A percentile compares a stretch with the other conserved stretches of the same genome.
phyloP scores from a whole-genome alignment of 495 filamentous ascomycete genomes.

The Chaetomium cochliodes region DNA sequence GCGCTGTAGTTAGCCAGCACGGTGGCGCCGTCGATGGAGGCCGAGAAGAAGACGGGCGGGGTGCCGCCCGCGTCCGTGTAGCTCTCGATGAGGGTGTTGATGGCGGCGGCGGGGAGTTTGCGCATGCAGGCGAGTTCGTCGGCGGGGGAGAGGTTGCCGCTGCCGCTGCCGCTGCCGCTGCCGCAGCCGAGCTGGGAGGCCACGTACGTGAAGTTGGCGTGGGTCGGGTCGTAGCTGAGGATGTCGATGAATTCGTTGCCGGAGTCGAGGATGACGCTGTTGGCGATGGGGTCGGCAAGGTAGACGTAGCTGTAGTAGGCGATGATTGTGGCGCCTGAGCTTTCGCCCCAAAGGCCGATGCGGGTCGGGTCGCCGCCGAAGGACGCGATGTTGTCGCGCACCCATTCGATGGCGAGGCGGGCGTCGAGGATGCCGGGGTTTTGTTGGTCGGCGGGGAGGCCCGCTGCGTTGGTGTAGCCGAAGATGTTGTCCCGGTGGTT shows the following conservation, averaged over 20 bases:
- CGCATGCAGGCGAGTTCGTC: constrained; percentile 9
- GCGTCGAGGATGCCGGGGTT: constrained; percentile 69
- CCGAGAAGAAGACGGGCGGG: background rate
- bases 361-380: constrained; percentile 59
- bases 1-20: background rate
- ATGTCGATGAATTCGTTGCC: constrained; percentile 14
- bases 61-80: background rate
- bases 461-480: constrained; percentile 52
- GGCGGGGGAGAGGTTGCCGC: background rate
- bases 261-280: constrained; percentile 47
- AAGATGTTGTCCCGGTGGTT: constrained; percentile 69
- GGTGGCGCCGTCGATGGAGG: background rate
- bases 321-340: constrained; percentile 51
- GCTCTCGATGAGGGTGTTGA: background rate
- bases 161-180: no score
- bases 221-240: background rate
- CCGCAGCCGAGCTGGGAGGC: constrained; percentile 3
- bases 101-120: background rate
- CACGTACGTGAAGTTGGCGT: constrained; percentile 4
- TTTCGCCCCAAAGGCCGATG: constrained; percentile 58
- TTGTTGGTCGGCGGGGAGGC: constrained; percentile 28
- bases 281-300: constrained; percentile 45
- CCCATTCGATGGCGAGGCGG: constrained; percentile 57
- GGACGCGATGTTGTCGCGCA: constrained; percentile 55
- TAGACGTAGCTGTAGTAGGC: constrained; percentile 56